Base-by-base conservation (phyloP, 129 eudicot genomes). In the Chrysanthemum lavandulifolium region DNA sequence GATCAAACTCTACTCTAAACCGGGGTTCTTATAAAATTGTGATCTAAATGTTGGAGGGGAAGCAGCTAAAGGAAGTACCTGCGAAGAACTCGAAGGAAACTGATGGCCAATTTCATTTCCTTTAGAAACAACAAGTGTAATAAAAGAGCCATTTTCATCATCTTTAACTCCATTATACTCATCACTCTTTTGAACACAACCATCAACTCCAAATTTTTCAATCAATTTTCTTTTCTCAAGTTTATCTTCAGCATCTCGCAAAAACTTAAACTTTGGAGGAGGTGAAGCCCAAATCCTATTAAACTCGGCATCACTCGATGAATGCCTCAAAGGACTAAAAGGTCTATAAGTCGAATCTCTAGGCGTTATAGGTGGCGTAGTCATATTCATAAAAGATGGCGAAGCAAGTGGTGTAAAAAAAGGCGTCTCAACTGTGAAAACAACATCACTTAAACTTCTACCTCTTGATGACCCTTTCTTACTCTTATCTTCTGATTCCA, bases 221-320 rank as follows among this genome's bases (percentile, higher is more conserved):
- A 72, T 62, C 27, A 82, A 61, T 55, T 73, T 82, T 62, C 71
- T 82, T 63, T 72, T 86, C 14, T 81, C 81, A 65, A 88, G 79
- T 75, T 92, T 92, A 59, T 84, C 91, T 84, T 92, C 97, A 64
- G 97, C 97, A 79, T 92, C 97, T 81, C 87, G 86, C 85, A 92
- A 77, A 76, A 92, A 88, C 85, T 88, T 84, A 74, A 92, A 88
- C 60, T 73, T 86, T 69, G 96, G 92, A 70, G 96, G 96, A 18
- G 97, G 96, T 21, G 92, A 86, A 15, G 84, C 78, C 83, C 87
- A 78, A 49, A 86, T 76, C 86, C 84, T 77, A 68, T 84, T 91
- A 66, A 91, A 87, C 78, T 85, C 97, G 4, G 89, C 89, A 78
- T 91, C 95, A 75, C 75, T 81, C 57, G 87, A 61, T 61, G 87